Conservation (phyloP, 1,284 basidiomycete genomes). For the Exobasidium cylindrosporum region DNA sequence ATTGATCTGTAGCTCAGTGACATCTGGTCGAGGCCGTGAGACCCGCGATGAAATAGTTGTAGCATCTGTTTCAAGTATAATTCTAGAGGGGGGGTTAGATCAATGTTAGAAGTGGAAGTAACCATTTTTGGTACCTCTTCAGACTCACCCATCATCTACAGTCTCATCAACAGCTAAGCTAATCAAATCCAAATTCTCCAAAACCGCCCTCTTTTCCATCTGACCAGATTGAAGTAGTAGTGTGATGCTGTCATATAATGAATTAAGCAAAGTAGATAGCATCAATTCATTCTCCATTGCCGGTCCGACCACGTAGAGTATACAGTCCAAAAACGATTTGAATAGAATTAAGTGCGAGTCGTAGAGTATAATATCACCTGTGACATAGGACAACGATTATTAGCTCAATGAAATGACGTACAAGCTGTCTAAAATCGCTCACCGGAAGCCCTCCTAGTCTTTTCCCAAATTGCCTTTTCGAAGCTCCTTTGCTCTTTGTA, state of each 20-base stretch:
- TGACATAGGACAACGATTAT: neutral
- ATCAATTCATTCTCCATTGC: conserved; percentile 92
- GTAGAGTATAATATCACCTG: conserved; percentile 81
- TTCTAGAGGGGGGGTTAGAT: conserved; percentile 58
- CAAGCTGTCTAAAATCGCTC: neutral
- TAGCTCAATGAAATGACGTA: neutral
- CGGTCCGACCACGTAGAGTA: conserved; percentile 88
- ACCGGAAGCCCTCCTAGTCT: conserved; percentile 58
- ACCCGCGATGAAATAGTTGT: conserved; percentile 92
- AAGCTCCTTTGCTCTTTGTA: conserved; percentile 92
- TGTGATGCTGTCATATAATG: conserved; percentile 80
- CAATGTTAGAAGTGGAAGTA: neutral
- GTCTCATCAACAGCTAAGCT: conserved; percentile 93
- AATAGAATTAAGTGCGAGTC: conserved; percentile 88
- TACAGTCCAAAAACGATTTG: conserved; percentile 88
- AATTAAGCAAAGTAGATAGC: conserved; percentile 77
- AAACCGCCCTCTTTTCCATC: conserved; percentile 88
- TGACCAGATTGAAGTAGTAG: conserved; percentile 73
- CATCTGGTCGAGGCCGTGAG: conserved; percentile 85
- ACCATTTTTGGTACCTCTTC: too few relatives aligned
- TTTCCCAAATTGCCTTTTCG: conserved; percentile 91
- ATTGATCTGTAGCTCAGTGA: conserved; percentile 96
- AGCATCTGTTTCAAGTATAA: conserved; percentile 95
- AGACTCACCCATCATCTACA: conserved; percentile 87
- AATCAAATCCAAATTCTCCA: conserved; percentile 93